Conservation (phyloP, 345 rosid genomes). For the Arabidopsis suecica region DNA sequence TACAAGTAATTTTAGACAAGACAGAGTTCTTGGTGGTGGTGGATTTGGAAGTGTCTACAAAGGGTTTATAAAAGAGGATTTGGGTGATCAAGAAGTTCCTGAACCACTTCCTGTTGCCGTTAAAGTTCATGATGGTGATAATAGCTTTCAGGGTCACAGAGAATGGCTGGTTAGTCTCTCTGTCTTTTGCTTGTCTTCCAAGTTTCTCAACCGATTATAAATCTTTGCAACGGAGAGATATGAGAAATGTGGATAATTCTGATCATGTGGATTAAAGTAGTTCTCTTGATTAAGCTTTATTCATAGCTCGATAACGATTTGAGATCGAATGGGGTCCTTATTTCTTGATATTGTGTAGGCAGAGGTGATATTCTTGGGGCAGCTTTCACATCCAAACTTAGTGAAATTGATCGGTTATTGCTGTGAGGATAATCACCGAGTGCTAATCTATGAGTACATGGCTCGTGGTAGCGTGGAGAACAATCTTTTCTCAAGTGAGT, state of each 20-base stretch:
- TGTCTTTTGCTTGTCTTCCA: constrained; percentile 16
- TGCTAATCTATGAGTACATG: constrained; percentile 90
- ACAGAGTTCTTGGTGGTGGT: constrained; percentile 92
- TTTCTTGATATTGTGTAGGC: constrained; percentile 59
- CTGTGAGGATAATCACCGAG: constrained; percentile 87
- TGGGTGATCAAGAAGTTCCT: constrained; percentile 59
- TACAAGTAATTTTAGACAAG: constrained; percentile 87
- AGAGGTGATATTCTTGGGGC: constrained; percentile 96
- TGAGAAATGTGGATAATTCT: neutral
- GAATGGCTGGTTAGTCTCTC: constrained; percentile 90
- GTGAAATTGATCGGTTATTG: constrained; percentile 95
- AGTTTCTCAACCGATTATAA: constrained; percentile 11
- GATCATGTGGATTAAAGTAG: constrained; percentile 5
- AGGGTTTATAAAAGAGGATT: constrained; percentile 72
- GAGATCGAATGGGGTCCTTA: neutral
- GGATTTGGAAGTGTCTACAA: constrained; percentile 96
- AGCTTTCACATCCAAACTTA: constrained; percentile 94
- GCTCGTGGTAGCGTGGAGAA: constrained; percentile 92
- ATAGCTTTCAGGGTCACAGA: constrained; percentile 92
- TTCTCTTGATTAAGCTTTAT: neutral
- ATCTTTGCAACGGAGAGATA: neutral
- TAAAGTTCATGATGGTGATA: constrained; percentile 93
- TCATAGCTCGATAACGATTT: neutral
- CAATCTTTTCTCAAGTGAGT: constrained; percentile 86
- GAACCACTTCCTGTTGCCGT: constrained; percentile 83